A percentile compares a stretch with the other conserved stretches of the same genome.
phyloP scores from a whole-genome alignment of 2,329 filamentous ascomycete species.

The Capronia americana region DNA sequence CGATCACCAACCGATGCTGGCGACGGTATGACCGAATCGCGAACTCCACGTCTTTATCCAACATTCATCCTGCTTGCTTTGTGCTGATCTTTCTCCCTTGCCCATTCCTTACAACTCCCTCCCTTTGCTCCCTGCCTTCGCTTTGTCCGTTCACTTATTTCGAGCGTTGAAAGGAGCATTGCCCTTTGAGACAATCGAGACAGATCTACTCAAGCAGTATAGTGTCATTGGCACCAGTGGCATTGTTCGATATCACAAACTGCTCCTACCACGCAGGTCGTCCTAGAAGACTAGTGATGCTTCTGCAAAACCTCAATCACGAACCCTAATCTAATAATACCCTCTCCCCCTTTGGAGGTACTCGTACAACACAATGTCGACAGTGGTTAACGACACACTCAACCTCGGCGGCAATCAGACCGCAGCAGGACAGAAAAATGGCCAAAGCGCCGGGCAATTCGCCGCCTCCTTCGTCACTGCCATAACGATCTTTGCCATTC shows the following conservation, averaged over 20 bases:
- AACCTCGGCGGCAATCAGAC: conserved; percentile 27
- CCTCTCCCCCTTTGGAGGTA: background rate
- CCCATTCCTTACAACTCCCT: conserved; percentile 18
- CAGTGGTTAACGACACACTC: conserved; percentile 26
- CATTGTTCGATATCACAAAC: background rate
- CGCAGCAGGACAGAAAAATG: conserved; percentile 30
- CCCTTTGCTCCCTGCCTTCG: background rate
- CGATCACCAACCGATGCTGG: background rate
- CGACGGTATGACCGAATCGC: background rate
- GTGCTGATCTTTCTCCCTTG: conserved; percentile 16
- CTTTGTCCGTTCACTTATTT: conserved; percentile 24
- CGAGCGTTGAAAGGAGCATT: conserved; percentile 13
- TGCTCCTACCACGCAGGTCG: background rate
- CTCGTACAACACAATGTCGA: conserved; percentile 28
- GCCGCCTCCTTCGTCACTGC: conserved; percentile 69
- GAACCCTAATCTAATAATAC: conserved; percentile 1
- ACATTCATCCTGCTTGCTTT: conserved; percentile 19
- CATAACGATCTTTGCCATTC: conserved; percentile 66
- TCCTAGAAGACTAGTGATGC: conserved; percentile 22
- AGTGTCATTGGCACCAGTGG: background rate
- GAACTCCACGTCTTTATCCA: conserved; percentile 15
- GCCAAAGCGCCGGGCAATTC: conserved; percentile 55
- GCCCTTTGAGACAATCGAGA: background rate
- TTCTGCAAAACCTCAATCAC: conserved; percentile 14
- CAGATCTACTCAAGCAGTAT: background rate